A percentile compares a stretch with the other conserved stretches of the same genome.
Conservation (phyloP, 345 rosid genomes). For the Lepidium didymum region DNA sequence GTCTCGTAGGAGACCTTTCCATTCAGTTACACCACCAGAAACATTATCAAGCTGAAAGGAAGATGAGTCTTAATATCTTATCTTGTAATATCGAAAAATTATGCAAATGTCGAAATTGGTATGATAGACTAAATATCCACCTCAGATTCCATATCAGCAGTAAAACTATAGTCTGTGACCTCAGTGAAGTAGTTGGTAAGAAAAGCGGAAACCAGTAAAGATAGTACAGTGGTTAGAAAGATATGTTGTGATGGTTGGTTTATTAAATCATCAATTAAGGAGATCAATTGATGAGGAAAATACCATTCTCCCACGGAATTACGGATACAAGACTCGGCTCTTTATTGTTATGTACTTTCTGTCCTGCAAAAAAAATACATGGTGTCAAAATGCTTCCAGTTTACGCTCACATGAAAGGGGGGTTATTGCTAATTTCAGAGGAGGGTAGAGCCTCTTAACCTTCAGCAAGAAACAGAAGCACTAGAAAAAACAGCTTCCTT, state of each 20-base stretch:
- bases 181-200: conserved; percentile 81
- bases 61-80: neutral
- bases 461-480: neutral
- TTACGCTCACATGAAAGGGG: conserved; percentile 8
- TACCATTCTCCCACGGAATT: conserved; percentile 99
- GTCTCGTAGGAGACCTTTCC: conserved; percentile 94
- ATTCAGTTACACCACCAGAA: conserved; percentile 89
- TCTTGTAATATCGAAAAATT: neutral
- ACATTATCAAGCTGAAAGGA: conserved; percentile 88
- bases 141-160: conserved; percentile 98
- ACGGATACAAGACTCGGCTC: conserved; percentile 65
- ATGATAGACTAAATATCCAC: conserved; percentile 28
- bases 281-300: conserved; percentile 6
- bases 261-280: neutral
- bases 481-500: neutral
- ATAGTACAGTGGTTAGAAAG: conserved; percentile 9
- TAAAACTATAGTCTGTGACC: conserved; percentile 91
- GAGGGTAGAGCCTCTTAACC: neutral
- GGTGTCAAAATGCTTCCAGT: conserved; percentile 9
- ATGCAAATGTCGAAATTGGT: no score
- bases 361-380: conserved; percentile 47
- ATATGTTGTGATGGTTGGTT: neutral
- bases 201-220: conserved; percentile 84
- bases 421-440: neutral
- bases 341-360: conserved; percentile 74